phyloP scores from a whole-genome alignment of 345 rosid species.

The Atalantia buxifolia region DNA sequence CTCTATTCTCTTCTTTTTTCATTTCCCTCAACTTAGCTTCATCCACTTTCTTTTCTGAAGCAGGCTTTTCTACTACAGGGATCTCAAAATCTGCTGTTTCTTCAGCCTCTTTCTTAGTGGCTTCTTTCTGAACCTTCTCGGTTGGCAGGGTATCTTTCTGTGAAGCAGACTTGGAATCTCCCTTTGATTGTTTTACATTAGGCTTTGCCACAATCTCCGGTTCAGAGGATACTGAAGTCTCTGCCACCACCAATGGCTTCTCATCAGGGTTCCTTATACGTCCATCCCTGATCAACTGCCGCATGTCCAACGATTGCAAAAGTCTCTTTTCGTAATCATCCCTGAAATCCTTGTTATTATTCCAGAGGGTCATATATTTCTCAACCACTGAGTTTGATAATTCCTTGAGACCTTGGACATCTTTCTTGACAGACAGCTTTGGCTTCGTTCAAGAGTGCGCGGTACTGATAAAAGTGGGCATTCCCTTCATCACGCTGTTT shows the following conservation, averaged over 20 bases:
- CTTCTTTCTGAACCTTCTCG: conserved; percentile 46
- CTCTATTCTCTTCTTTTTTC: conserved; percentile 84
- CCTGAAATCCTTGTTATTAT: conserved; percentile 59
- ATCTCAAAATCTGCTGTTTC: conserved; percentile 33
- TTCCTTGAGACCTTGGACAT: conserved; percentile 53
- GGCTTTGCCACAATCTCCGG: conserved; percentile 45
- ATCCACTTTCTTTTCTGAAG: conserved; percentile 42
- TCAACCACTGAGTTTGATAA: conserved; percentile 54
- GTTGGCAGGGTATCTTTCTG: conserved; percentile 34
- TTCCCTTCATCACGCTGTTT: conserved; percentile 68
- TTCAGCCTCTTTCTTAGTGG: conserved; percentile 34
- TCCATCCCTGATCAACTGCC: conserved; percentile 67
- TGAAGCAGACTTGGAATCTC: conserved; percentile 48
- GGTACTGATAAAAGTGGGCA: conserved; percentile 38
- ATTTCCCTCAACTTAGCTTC: conserved; percentile 72
- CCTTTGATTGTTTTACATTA: conserved; percentile 52
- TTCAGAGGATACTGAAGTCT: conserved; percentile 29
- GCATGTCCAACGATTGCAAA: conserved; percentile 54
- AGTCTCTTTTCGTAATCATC: conserved; percentile 83
- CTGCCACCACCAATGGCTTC: conserved; percentile 50
- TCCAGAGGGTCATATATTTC: conserved; percentile 79
- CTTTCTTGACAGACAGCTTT: conserved; percentile 56
- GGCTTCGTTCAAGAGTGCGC: conserved; percentile 48
- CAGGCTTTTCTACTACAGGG: conserved; percentile 32
- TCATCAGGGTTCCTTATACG: conserved; percentile 58